Percentiles rank a stretch among this genome's conserved stretches.
phyloP scores from a whole-genome alignment of 805 yeast species.

The Zygosaccharomyces pseudorouxii region DNA sequence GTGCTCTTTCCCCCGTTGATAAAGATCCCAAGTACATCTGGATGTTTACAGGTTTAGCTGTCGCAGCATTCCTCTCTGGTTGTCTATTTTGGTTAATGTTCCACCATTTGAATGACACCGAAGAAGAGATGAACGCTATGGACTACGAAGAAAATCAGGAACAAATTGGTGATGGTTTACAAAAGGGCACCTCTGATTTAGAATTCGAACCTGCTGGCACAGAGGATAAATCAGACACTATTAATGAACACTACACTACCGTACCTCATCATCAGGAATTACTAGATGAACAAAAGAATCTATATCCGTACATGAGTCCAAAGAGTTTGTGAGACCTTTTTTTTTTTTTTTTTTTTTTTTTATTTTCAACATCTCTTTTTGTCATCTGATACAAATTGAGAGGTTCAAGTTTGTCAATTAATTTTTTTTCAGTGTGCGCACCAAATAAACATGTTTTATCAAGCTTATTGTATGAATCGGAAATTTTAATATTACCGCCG shows the following conservation, averaged over 20 bases:
- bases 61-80: conserved; percentile 57
- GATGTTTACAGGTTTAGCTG: conserved; percentile 61
- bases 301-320: conserved; percentile 6
- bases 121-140: conserved; percentile 53
- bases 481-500: no score
- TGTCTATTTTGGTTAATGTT: conserved; percentile 56
- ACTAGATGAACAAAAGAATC: background rate
- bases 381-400: no score
- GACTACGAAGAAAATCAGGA: conserved; percentile 34
- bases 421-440: no score
- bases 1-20: conserved; percentile 63
- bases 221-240: background rate
- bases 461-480: no score
- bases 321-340: background rate
- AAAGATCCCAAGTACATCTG: conserved; percentile 66
- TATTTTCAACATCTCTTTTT: no score
- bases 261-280: background rate
- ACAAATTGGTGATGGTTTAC: conserved; percentile 1
- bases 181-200: background rate
- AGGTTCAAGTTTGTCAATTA: no score
- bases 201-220: conserved; percentile 2
- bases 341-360: no score
- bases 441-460: no score
- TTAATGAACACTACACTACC: background rate
- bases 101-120: conserved; percentile 49